Percentiles rank a stretch among this genome's conserved stretches.
phyloP scores from a whole-genome alignment of 371 early-diverging fungal species.

The Enteropsectra breve region DNA sequence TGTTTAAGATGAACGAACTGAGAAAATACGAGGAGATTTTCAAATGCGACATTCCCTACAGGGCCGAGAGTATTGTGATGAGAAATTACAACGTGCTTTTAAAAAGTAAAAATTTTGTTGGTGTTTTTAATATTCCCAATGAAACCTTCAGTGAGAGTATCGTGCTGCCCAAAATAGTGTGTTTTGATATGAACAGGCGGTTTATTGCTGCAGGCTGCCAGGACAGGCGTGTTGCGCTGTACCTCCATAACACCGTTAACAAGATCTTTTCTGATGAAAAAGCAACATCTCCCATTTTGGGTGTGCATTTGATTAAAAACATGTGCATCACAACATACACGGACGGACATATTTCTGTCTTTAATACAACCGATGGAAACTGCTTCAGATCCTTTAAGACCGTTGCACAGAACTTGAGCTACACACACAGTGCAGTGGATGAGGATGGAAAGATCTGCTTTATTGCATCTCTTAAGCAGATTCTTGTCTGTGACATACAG shows the following conservation, averaged over 20 bases:
- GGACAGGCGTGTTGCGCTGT: slow-evolving; percentile 39
- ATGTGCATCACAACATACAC: slow-evolving; percentile 18
- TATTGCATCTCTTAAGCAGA: slow-evolving; percentile 25
- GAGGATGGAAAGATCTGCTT: slow-evolving; percentile 43
- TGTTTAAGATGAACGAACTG: neutral
- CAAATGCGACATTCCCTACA: slow-evolving; percentile 4
- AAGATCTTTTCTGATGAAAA: slow-evolving; percentile 33
- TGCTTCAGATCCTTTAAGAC: slow-evolving; percentile 45
- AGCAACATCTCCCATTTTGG: slow-evolving; percentile 3
- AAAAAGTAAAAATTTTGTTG: slow-evolving; percentile 20
- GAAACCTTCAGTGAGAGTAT: slow-evolving; percentile 28
- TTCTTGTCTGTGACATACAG: slow-evolving; percentile 41
- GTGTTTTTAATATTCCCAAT: slow-evolving; percentile 15
- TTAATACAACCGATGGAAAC: slow-evolving; percentile 37
- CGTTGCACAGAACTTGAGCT: neutral
- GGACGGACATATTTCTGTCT: slow-evolving; percentile 37
- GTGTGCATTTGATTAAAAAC: slow-evolving; percentile 21
- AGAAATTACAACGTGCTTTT: slow-evolving; percentile 8
- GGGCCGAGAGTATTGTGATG: slow-evolving; percentile 10
- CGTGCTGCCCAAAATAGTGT: slow-evolving; percentile 35
- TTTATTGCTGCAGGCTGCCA: slow-evolving; percentile 34
- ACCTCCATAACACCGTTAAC: slow-evolving; percentile 20
- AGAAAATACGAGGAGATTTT: slow-evolving; percentile 20
- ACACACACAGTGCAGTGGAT: neutral
- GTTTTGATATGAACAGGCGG: slow-evolving; percentile 20